Conservation (phyloP, 1,139 yeast genomes). For the Kurtzmaniella quercitrusa region DNA sequence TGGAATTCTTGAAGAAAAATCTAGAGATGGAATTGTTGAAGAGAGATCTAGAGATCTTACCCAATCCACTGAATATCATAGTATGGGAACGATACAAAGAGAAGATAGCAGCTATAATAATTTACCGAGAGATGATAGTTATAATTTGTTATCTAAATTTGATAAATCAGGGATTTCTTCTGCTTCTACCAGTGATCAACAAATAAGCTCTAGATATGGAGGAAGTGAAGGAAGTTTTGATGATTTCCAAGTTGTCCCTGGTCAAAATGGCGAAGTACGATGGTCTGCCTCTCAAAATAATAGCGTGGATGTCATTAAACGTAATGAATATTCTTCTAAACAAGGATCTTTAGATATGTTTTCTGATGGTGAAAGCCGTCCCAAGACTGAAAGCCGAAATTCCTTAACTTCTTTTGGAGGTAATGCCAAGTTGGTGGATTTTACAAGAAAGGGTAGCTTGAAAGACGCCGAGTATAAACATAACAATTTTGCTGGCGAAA, state of each 20-base stretch:
- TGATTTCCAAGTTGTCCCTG: constrained; percentile 27
- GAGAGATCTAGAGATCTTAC: constrained; percentile 22
- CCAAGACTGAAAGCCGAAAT: constrained; percentile 8
- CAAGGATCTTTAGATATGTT: not conserved
- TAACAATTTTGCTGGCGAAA: constrained; percentile 23
- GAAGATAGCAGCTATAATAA: constrained; percentile 6
- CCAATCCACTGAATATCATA: constrained; percentile 11
- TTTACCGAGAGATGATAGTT: constrained; percentile 16
- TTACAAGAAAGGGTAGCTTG: constrained; percentile 46
- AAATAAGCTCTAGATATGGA: constrained; percentile 7
- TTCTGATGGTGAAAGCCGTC: constrained; percentile 1
- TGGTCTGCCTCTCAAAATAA: constrained; percentile 18
- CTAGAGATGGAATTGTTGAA: constrained; percentile 26
- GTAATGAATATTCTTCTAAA: not conserved
- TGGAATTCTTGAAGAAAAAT: constrained; percentile 27
- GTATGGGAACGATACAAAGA: constrained; percentile 6
- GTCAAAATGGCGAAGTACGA: constrained; percentile 22
- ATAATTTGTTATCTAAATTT: constrained; percentile 25
- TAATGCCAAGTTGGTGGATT: constrained; percentile 49
- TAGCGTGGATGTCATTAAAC: constrained; percentile 4
- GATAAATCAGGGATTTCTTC: constrained; percentile 15
- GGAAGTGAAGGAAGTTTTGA: constrained; percentile 14
- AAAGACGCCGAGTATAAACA: constrained; percentile 30
- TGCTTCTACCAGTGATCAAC: constrained; percentile 16
- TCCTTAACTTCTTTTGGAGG: constrained; percentile 15